These are phyloP conservation scores for Colletotrichum sp. DNA, from an alignment of 2,329 filamentous ascomycete genomes.

Conservation along the genomic window DNA sequence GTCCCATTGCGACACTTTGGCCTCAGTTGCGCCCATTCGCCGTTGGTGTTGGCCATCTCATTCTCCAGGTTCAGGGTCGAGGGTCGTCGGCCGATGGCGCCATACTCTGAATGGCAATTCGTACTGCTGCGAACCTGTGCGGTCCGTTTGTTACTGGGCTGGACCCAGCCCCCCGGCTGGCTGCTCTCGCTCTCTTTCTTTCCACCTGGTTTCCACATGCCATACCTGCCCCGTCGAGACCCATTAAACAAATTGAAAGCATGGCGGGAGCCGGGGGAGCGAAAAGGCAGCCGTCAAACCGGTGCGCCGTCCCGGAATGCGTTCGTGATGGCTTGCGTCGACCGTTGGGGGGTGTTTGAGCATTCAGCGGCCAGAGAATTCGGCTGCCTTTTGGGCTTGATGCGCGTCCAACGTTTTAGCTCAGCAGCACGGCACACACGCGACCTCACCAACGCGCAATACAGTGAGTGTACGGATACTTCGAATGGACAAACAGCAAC, in stretches of 20 bases:
- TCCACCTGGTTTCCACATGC: not conserved
- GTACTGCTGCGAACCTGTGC: not conserved
- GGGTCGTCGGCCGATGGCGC: not conserved
- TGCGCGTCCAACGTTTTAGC: not conserved
- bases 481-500: not conserved
- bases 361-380: constrained; percentile 9
- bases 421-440: not conserved
- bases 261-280: not conserved
- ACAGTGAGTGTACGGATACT: not conserved
- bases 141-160: not conserved
- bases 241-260: not conserved
- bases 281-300: constrained; percentile 11
- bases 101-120: not conserved
- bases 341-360: not conserved
- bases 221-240: not conserved
- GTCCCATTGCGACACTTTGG: not conserved
- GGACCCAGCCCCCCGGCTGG: not conserved
- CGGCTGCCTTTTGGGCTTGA: constrained; percentile 3
- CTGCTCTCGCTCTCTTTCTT: not conserved
- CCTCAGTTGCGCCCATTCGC: not conserved
- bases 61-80: not conserved
- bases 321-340: constrained; percentile 6
- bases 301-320: not conserved
- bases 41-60: not conserved
- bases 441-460: not conserved